Conservation (phyloP, 2,329 filamentous ascomycete genomes). For the Fusarium chuoi region DNA sequence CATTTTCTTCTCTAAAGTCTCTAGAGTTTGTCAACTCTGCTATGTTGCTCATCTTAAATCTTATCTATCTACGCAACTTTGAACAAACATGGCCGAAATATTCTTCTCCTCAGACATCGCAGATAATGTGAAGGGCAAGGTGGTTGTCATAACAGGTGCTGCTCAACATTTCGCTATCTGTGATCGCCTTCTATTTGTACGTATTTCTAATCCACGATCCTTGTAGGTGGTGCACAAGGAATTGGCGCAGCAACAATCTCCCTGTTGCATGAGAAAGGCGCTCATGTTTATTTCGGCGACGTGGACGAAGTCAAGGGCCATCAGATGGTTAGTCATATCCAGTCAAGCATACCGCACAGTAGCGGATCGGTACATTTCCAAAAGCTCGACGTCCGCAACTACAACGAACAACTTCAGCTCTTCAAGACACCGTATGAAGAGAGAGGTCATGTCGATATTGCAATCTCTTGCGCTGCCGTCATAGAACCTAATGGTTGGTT, state of each 20-base stretch:
- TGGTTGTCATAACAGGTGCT: neutral
- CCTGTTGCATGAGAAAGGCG: neutral
- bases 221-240: neutral
- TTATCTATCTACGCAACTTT: accelerated
- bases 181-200: accelerated
- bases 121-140: neutral
- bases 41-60: accelerated
- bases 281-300: neutral
- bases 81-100: neutral
- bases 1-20: neutral
- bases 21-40: no score
- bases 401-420: neutral
- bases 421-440: neutral
- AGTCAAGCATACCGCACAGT: neutral
- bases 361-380: neutral
- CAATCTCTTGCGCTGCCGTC: neutral
- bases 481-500: neutral
- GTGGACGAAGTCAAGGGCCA: neutral
- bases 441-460: neutral
- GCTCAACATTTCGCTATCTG: accelerated
- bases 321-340: neutral
- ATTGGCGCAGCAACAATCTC: neutral
- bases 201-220: accelerated
- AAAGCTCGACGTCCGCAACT: neutral
- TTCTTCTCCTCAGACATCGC: neutral